A percentile compares a stretch with the other conserved stretches of the same genome.
phyloP scores from a whole-genome alignment of 495 filamentous ascomycete genomes.

The Polyplosphaeria fusca region DNA sequence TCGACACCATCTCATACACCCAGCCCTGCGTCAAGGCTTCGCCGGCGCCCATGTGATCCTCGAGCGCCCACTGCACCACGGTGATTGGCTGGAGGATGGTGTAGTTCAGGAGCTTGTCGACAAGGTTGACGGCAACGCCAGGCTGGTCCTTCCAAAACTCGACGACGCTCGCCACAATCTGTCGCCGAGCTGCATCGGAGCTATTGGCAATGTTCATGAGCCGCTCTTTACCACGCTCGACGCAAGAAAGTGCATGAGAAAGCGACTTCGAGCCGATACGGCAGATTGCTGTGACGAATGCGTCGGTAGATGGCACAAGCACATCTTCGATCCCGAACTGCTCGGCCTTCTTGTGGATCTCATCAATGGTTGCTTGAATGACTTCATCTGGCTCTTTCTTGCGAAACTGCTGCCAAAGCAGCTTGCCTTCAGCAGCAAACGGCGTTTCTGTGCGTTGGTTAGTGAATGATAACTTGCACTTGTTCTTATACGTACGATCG shows the following conservation, averaged over 20 bases:
- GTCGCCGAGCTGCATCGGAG: slow-evolving; percentile 69
- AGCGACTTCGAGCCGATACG: slow-evolving; percentile 91
- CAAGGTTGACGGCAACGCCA: slow-evolving; percentile 85
- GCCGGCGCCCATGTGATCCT: slow-evolving; percentile 60
- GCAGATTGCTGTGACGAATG: slow-evolving; percentile 88
- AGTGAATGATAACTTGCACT: neutral
- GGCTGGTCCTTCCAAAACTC: slow-evolving; percentile 92
- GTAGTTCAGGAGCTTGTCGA: slow-evolving; percentile 98
- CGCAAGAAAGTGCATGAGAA: slow-evolving; percentile 91
- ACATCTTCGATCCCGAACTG: slow-evolving; percentile 65
- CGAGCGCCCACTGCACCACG: slow-evolving; percentile 85
- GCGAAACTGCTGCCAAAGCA: slow-evolving; percentile 72
- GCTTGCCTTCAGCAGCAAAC: slow-evolving; percentile 73
- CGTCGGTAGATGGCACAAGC: slow-evolving; percentile 79
- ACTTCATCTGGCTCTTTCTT: slow-evolving; percentile 81
- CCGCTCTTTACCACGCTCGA: slow-evolving; percentile 92
- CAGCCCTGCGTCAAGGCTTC: slow-evolving; percentile 66
- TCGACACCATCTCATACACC: slow-evolving; percentile 83
- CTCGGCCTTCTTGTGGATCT: slow-evolving; percentile 72
- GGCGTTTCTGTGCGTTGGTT: slow-evolving; percentile 58
- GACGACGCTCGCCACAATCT: slow-evolving; percentile 88
- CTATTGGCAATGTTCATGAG: slow-evolving; percentile 72
- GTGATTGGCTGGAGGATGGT: slow-evolving; percentile 78
- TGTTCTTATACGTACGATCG: slow-evolving; percentile 54
- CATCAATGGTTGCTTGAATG: slow-evolving; percentile 69